phyloP scores from a whole-genome alignment of 352 stramenopile species.

The Pythium vanterpoolii region DNA sequence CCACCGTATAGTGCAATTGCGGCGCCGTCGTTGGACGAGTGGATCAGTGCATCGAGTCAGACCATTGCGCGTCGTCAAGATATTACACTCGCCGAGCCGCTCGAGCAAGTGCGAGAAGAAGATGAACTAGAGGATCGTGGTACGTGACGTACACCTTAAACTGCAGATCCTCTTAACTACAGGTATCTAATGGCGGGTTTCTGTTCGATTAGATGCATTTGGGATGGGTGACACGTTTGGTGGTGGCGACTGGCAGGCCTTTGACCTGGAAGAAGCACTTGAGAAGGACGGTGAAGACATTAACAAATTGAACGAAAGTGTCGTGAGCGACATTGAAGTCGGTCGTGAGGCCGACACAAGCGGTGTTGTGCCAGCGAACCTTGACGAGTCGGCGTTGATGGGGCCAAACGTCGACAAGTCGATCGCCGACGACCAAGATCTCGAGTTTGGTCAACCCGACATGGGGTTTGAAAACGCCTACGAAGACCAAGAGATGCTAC shows the following conservation, averaged over 20 bases:
- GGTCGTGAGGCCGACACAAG: slow-evolving; percentile 63
- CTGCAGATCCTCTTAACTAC: no score
- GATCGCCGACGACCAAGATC: slow-evolving; percentile 33
- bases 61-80: slow-evolving; percentile 76
- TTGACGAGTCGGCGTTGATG: slow-evolving; percentile 57
- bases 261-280: slow-evolving; percentile 72
- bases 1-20: slow-evolving; percentile 42
- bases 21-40: slow-evolving; percentile 74
- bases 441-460: slow-evolving; percentile 34
- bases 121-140: slow-evolving; percentile 50
- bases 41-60: slow-evolving; percentile 73
- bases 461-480: slow-evolving; percentile 60
- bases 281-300: slow-evolving; percentile 33
- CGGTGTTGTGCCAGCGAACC: slow-evolving; percentile 30
- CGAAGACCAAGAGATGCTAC: slow-evolving; percentile 51
- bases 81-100: slow-evolving; percentile 77
- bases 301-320: slow-evolving; percentile 50
- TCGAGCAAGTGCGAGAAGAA: slow-evolving; percentile 47
- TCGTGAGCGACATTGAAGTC: slow-evolving; percentile 81
- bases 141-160: slow-evolving; percentile 19
- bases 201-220: slow-evolving; percentile 48
- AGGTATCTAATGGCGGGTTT: background rate
- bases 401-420: slow-evolving; percentile 44
- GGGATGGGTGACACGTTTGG: slow-evolving; percentile 75
- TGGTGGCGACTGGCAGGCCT: slow-evolving; percentile 74